Base-by-base conservation (phyloP, 176 grass and related monocot species). In the Oryza australiensis region DNA sequence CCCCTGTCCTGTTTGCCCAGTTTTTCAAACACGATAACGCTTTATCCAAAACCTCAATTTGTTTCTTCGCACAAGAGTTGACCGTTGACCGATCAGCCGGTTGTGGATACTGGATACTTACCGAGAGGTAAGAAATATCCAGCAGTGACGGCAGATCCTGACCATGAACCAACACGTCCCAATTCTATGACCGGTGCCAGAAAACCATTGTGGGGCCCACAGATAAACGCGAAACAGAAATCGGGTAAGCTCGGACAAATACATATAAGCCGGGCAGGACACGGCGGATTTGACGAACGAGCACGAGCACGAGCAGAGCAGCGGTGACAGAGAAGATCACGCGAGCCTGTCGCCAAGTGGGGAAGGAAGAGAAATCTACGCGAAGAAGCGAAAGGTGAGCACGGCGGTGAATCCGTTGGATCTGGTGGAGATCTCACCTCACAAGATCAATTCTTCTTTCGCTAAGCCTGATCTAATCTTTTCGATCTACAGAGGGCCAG, bases 381-480 rank as follows among this genome's bases (percentile, higher is more conserved):
- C n/a, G 8, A 4, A 22, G 49, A 4, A 22, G 49, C 49, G 18
- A 22, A 8, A 55, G 49, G n/a, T 24, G n/a, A 60, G 55, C n/a
- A 60, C 13, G 53, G 20, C 7, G n/a, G n/a, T 23, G 1, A 59
- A 23, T 6, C 9, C 53, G 18, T 18, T 59, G 53, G 53, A 59
- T 59, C 22, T 59, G 16, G 53, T 57, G 53, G 55, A n/a, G 55
- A 11, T 9, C 20, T 59, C 51, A 23, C 53, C 18, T 22, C 49
- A 51, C 4, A 16, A 7, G 53, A 1, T 24, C 22, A 60, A 46
- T 74, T 65, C 20, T 40, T 27, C 70, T 65, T 32, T 12, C 9
- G 23, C 74, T 41, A 57, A 82, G 42, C 26, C 43, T 24, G 55
- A 27, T 23, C 66, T 60, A 45, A 49, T 83, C 78, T 73, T 40